These are phyloP conservation scores for Cladobotryum protrusum DNA, from an alignment of 2,329 filamentous ascomycete genomes.

Conservation along the genomic window DNA sequence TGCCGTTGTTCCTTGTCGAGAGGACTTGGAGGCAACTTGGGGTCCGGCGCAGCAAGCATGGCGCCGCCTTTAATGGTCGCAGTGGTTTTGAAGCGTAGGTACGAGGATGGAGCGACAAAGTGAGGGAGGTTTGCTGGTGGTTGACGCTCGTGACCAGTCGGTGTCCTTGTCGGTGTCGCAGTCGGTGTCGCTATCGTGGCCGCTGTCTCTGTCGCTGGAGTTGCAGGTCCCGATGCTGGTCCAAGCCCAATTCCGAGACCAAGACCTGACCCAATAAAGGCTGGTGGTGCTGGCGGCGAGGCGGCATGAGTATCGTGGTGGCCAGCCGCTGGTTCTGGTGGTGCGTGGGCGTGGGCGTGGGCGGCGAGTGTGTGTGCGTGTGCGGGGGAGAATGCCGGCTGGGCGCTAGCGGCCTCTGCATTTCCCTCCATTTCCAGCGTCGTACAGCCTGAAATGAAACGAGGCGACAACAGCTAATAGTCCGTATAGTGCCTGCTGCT, in stretches of 20 bases:
- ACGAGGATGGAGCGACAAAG: constrained; percentile 56
- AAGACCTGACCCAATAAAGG: not conserved
- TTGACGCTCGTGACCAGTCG: constrained; percentile 6
- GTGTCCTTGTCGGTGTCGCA: constrained; percentile 11
- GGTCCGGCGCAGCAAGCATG: constrained; percentile 26
- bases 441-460: no score
- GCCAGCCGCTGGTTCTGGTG: not conserved
- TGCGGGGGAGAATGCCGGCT: not conserved
- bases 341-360: not conserved
- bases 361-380: not conserved
- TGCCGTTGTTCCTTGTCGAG: constrained; percentile 73
- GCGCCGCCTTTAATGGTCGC: constrained; percentile 19
- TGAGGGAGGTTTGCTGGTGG: constrained; percentile 38
- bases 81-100: constrained; percentile 40
- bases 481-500: no score
- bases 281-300: not conserved
- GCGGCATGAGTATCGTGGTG: not conserved
- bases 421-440: constrained; percentile 21
- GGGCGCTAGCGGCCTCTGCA: constrained; percentile 14
- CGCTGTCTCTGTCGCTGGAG: no score
- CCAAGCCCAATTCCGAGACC: not conserved
- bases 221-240: not conserved
- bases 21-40: constrained; percentile 41
- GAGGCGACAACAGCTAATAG: no score
- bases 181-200: constrained; percentile 5